Evolutionary conservation across 1,284 basidiomycete species (phyloP).

Genomic region (Naganishia sp.): DNA sequence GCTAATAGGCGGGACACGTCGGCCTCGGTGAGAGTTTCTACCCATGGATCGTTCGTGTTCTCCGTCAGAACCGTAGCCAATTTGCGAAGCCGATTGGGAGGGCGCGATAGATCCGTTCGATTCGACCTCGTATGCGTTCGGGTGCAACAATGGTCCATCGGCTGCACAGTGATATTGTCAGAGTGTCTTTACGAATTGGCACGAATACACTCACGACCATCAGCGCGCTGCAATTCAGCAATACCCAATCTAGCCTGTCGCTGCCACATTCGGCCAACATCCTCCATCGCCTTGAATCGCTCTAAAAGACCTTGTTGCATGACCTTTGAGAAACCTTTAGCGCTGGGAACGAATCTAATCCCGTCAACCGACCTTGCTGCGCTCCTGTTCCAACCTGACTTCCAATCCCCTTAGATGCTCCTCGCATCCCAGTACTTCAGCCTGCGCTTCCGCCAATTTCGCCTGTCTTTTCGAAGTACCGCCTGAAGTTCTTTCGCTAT

Average conservation of each 20-base stretch:
- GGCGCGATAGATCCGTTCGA: conserved; percentile 55
- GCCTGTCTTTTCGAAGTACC: conserved; percentile 46
- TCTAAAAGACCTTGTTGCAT: conserved; percentile 53
- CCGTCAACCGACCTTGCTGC: conserved; percentile 42
- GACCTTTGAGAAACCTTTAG: conserved; percentile 35
- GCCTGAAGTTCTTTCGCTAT: conserved; percentile 36
- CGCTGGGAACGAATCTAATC: not conserved
- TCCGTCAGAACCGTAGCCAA: conserved; percentile 42
- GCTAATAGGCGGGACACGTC: conserved; percentile 18
- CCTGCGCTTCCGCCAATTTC: conserved; percentile 53
- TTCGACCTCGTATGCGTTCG: conserved; percentile 51
- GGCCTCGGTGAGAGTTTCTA: not conserved
- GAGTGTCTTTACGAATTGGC: not conserved
- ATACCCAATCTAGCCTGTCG: conserved; percentile 49
- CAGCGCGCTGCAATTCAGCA: conserved; percentile 47
- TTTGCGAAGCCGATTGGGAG: conserved; percentile 53
- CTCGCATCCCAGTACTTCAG: conserved; percentile 53
- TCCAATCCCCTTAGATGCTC: conserved; percentile 52
- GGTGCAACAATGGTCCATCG: conserved; percentile 36
- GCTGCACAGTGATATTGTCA: not conserved
- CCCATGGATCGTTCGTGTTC: conserved; percentile 36
- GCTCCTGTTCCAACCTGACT: conserved; percentile 51
- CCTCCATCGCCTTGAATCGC: conserved; percentile 53
- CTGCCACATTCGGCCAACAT: conserved; percentile 53
- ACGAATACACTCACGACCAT: conserved; percentile 38